Evolutionary conservation across 2,329 filamentous ascomycete genomes (phyloP), one percentile per base, ranked within the genome.

Genomic region (Zasmidium citrigriseum): DNA sequence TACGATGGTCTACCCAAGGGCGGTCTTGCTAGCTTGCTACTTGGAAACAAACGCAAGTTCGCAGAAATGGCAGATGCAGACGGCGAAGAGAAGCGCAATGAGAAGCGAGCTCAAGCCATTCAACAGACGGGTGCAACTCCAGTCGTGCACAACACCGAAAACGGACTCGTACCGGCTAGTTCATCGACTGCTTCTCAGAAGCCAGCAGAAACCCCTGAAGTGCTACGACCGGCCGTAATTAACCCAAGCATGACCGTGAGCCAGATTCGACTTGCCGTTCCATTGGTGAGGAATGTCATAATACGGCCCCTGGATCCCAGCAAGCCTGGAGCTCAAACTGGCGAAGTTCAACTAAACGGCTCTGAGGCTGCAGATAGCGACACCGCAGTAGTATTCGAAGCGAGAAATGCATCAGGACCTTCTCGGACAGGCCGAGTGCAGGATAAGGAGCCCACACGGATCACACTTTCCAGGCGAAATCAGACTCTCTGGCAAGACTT

Each of bases 1-100:
- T 96, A 93, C 63, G 93, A 99, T 66, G 93, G 93, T 1, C 81
- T 98, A 45, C 95, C 95, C 0, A 91, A 90, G 72, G 95, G 95
- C 22, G 95, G 95, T 2, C 82, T 99, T 18, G 86, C 90, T 1
- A 84, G 91, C 1, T 85, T 99, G 78, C 78, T 99, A 1, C 83
- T 98, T 20, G 95, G 95, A 0, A 99, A 96, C 72, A 99, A 98
- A 77, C 84, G 95, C 23, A 96, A 95, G 70, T 86, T 89, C 49
- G 83, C 86, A 16, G 83, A 84, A 4, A 76, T 89, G 3, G 90
- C 96, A 58, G 87, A 83, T 1, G 91, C 93, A 38, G 91, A 95
- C 16, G 87, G 83, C 1, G 91, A 93, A 27, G 91, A 95, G 18
- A 81, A 78, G 44, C 76, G 81, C 44, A 75, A 82, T 5, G 83